Base-by-base conservation (phyloP, 2,329 filamentous ascomycete species). In the Amesomyces nigricolor region DNA sequence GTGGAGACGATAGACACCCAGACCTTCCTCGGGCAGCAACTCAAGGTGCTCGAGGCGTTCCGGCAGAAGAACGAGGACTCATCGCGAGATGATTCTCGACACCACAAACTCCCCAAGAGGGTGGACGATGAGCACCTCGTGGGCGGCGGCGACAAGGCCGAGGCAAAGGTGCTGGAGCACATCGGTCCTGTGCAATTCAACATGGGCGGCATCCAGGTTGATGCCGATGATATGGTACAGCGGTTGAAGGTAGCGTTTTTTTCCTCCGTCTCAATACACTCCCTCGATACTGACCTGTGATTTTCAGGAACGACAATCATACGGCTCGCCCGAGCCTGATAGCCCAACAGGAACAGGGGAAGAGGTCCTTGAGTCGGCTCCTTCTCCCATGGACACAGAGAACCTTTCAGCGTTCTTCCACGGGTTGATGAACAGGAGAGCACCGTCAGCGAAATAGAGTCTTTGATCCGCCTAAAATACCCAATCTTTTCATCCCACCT, bases 171-270 rank as follows among this genome's bases (percentile, higher is more conserved):
- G 53, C 86, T 85, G 63, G 88, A 92, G 66, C 91, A 95, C 65
- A 95, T 96, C 65, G 91, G 91, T 0, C 91, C 91, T 0, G 91
- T 96, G 61, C 91, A 96, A 67, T 96, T 97, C 75, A 99, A 99
- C 69, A 94, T 99, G 80, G 94, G 94, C 42, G 94, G 94, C 51
- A 96, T 99, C 60, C 91, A 96, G 68, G 89, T 96, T 30, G 91
- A 96, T 71, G 91, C 91, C 8, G 91, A 96, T 67, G 91, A 96
- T 66, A 94, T 95, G 87, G 74, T 96, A 56, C 87, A 91, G 70
- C 83, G 88, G 64, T 77, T 95, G 58, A 91, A 91, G 82, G 89
- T 92, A 73, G 11, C 26, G 2, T 9, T 63, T 47, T n/a, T 8
- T n/a, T 10, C 5, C 32, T 29, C 13, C 13, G 26, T n/a, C 43